Evolutionary conservation across 129 eudicot species (phyloP).

Genomic region (Ambrosia trifida): DNA sequence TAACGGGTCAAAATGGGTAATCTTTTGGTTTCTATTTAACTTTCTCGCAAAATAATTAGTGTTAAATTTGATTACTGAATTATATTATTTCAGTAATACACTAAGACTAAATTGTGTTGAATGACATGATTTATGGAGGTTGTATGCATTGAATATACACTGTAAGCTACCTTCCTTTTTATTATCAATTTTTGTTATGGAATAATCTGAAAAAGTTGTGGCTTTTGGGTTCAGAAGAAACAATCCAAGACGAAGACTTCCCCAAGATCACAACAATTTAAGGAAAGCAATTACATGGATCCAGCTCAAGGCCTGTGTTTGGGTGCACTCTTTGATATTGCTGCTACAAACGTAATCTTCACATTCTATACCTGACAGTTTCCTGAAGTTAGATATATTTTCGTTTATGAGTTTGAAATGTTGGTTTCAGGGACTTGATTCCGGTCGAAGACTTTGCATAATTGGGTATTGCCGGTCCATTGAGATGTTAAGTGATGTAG

Average conservation of each 20-base stretch:
- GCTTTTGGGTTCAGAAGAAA: constrained; percentile 57
- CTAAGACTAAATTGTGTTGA: too few species aligned
- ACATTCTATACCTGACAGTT: constrained; percentile 6
- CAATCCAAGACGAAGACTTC: constrained; percentile 57
- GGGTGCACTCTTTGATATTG: constrained; percentile 99
- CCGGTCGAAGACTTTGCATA: constrained; percentile 91
- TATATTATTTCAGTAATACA: too few species aligned
- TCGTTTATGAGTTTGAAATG: constrained; percentile 21
- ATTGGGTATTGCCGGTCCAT: constrained; percentile 95
- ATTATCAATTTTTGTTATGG: neutral
- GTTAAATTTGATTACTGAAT: neutral
- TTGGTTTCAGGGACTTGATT: constrained; percentile 77
- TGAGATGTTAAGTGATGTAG: constrained; percentile 99
- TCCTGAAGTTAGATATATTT: too few species aligned
- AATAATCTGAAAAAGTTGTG: constrained; percentile 18
- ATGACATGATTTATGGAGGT: neutral
- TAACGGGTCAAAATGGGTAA: too few species aligned
- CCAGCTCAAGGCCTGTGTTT: constrained; percentile 91
- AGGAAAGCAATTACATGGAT: constrained; percentile 95
- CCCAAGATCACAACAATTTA: constrained; percentile 67
- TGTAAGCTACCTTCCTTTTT: neutral
- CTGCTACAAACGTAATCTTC: constrained; percentile 85
- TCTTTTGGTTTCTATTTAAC: too few species aligned
- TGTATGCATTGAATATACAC: neutral
- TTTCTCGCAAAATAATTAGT: neutral